Evolutionary conservation across 371 early-diverging fungal genomes (phyloP).

Genomic region (Nematocida sp.): DNA sequence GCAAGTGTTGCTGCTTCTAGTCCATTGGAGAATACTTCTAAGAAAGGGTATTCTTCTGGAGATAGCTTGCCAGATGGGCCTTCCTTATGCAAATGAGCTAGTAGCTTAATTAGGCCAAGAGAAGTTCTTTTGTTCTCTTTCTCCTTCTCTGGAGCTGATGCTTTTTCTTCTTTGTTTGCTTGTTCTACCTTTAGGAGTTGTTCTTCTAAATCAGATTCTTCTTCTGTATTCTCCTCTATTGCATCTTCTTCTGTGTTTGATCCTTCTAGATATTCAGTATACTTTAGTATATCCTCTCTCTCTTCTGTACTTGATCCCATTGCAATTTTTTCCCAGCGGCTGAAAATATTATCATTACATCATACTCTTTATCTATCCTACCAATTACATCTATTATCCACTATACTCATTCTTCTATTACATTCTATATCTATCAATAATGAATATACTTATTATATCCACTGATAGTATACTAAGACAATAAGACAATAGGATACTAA

Average conservation of each 20-base stretch:
- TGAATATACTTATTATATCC: no score
- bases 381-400: background rate
- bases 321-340: background rate
- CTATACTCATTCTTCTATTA: background rate
- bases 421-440: no score
- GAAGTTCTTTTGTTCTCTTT: constrained; percentile 7
- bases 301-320: background rate
- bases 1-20: background rate
- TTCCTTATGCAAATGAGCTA: constrained; percentile 25
- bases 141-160: background rate
- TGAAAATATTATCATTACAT: background rate
- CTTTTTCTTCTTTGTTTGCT: constrained; percentile 5
- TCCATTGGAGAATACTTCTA: background rate
- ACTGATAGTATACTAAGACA: no score
- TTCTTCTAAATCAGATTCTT: constrained; percentile 3
- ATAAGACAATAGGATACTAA: no score
- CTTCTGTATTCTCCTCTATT: background rate
- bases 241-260: background rate
- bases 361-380: background rate
- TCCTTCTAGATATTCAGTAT: background rate
- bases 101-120: background rate
- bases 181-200: constrained; percentile 24
- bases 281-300: background rate
- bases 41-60: background rate
- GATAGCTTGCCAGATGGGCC: constrained; percentile 4